Percentiles rank a stretch among this genome's conserved stretches.
phyloP scores from a whole-genome alignment of 2,329 filamentous ascomycete genomes.

The Colletotrichum lupini region DNA sequence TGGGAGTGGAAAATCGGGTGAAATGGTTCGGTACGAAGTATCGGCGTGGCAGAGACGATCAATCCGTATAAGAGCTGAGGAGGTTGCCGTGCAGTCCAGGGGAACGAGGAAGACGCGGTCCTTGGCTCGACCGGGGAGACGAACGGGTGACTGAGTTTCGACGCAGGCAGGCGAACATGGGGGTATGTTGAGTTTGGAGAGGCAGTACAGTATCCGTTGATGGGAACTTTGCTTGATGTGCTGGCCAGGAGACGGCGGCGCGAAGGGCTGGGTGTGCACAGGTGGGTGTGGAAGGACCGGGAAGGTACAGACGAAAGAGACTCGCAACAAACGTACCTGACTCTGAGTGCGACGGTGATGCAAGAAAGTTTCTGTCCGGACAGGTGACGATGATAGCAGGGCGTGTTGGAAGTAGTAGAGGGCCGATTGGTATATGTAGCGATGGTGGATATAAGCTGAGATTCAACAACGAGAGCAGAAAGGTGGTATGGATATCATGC shows the following conservation, averaged over 20 bases:
- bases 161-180: slow-evolving; percentile 28
- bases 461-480: neutral
- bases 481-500: neutral
- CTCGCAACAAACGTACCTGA: slow-evolving; percentile 17
- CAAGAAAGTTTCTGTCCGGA: neutral
- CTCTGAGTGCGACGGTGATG: slow-evolving; percentile 2
- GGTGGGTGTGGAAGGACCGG: slow-evolving; percentile 1
- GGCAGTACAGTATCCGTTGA: slow-evolving; percentile 22
- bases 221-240: slow-evolving; percentile 14
- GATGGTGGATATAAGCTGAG: neutral
- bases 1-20: neutral
- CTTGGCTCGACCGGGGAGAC: neutral
- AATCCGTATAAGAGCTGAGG: slow-evolving; percentile 2
- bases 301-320: slow-evolving; percentile 12
- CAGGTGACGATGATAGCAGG: neutral
- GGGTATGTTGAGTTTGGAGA: slow-evolving; percentile 26
- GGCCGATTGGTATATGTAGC: neutral
- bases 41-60: slow-evolving; percentile 16
- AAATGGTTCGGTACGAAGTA: slow-evolving; percentile 2
- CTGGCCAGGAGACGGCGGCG: slow-evolving; percentile 13
- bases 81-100: slow-evolving; percentile 22
- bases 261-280: slow-evolving; percentile 3
- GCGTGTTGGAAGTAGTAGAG: neutral
- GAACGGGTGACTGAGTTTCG: slow-evolving; percentile 22
- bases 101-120: slow-evolving; percentile 12